phyloP scores from a whole-genome alignment of 495 filamentous ascomycete species.

The Lasiosphaeriaceae sp. region DNA sequence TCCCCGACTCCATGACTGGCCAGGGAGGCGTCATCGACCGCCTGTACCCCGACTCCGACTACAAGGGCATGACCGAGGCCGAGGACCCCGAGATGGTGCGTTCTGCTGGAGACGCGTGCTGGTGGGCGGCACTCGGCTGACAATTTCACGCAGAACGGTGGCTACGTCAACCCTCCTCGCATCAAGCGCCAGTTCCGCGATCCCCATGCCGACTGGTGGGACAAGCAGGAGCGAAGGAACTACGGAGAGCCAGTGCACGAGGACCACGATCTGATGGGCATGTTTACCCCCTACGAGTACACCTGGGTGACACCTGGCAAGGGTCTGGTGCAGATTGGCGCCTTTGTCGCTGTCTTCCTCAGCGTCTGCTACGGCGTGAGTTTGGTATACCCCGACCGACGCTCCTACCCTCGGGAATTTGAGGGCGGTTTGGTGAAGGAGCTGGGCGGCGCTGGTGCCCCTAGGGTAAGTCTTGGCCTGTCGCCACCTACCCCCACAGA shows the following conservation, averaged over 20 bases:
- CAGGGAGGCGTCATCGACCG: slow-evolving; percentile 36
- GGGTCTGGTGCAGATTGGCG: slow-evolving; percentile 68
- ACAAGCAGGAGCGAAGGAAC: slow-evolving; percentile 93
- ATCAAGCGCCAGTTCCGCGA: slow-evolving; percentile 87
- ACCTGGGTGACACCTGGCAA: slow-evolving; percentile 72
- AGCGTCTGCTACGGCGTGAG: slow-evolving; percentile 69
- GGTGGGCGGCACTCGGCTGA: slow-evolving; percentile 12
- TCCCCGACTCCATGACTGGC: slow-evolving; percentile 41
- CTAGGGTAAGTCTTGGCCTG: slow-evolving; percentile 37
- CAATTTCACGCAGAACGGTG: slow-evolving; percentile 66
- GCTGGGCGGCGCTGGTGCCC: slow-evolving; percentile 64
- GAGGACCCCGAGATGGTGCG: slow-evolving; percentile 75
- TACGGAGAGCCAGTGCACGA: slow-evolving; percentile 95
- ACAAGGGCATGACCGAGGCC: slow-evolving; percentile 56
- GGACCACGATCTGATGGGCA: slow-evolving; percentile 91
- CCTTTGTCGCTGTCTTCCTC: slow-evolving; percentile 66
- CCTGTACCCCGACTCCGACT: slow-evolving; percentile 44
- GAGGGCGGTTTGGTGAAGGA: slow-evolving; percentile 80
- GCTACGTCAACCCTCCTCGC: slow-evolving; percentile 81
- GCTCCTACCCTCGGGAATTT: slow-evolving; percentile 71
- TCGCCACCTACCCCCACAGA: neutral
- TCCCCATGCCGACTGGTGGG: slow-evolving; percentile 94
- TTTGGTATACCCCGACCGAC: slow-evolving; percentile 79
- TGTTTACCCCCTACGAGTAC: slow-evolving; percentile 88
- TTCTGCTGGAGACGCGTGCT: neutral